Conservation (phyloP, 305 asterid species). For the Euphrasia arctica region DNA sequence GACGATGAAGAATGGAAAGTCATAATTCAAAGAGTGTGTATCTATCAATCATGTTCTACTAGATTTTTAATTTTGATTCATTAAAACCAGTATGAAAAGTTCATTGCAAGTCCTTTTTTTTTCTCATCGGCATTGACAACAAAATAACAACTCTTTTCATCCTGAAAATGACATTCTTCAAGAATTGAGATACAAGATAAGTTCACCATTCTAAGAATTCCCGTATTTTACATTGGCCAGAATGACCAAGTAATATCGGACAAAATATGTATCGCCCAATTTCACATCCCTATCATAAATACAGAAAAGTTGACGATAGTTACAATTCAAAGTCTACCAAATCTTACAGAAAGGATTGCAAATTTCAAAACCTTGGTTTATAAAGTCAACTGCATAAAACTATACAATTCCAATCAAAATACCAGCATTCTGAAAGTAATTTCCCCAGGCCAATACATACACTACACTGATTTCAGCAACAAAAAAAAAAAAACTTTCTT, state of each 20-base stretch:
- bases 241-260: background rate
- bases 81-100: constrained; percentile 14
- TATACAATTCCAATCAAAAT: constrained; percentile 19
- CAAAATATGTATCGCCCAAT: constrained; percentile 10
- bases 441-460: too few relatives aligned
- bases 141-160: constrained; percentile 16
- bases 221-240: background rate
- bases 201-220: constrained; percentile 9
- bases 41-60: background rate
- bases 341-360: constrained; percentile 17
- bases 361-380: constrained; percentile 17
- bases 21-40: constrained; percentile 3
- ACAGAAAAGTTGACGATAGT: constrained; percentile 18
- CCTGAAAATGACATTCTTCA: constrained; percentile 1
- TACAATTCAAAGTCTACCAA: constrained; percentile 1
- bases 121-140: background rate
- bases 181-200: constrained; percentile 10
- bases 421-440: constrained; percentile 20
- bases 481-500: background rate
- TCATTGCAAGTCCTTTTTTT: constrained; percentile 7
- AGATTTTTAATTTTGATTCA: background rate
- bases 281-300: background rate
- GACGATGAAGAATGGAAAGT: constrained; percentile 10
- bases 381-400: constrained; percentile 11
- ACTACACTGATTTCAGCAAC: background rate